A percentile compares a stretch with the other conserved stretches of the same genome.
Evolutionary conservation across 306 rosid species (phyloP).

Genomic region (Vachellia collinsii): DNA sequence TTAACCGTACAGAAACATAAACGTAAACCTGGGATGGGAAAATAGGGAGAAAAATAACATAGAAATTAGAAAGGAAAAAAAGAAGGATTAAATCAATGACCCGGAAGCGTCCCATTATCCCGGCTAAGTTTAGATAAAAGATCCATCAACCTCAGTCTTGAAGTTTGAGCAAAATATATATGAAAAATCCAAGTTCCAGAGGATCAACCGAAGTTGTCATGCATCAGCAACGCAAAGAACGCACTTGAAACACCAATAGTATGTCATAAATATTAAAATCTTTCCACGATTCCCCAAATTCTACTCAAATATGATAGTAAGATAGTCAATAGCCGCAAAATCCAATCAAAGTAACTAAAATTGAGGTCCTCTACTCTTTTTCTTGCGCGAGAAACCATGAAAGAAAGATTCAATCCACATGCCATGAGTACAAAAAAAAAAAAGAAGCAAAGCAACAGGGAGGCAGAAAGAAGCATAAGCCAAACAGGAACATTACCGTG

Average conservation of each 20-base stretch:
- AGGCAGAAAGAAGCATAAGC: not conserved
- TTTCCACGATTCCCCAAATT: not conserved
- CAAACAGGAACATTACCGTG: slow-evolving; percentile 52
- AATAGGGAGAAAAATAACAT: not conserved
- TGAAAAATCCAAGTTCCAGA: not conserved
- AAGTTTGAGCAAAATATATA: not conserved
- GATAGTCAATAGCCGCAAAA: not conserved
- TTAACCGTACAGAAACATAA: not conserved
- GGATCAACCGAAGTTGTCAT: not conserved
- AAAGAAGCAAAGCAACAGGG: no score
- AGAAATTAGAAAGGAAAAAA: no score
- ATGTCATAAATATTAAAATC: not conserved
- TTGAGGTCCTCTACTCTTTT: not conserved
- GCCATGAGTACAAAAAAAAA: no score
- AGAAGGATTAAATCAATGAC: not conserved
- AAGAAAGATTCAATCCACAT: not conserved
- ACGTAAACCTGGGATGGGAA: not conserved
- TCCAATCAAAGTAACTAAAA: not conserved
- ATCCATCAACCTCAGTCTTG: not conserved
- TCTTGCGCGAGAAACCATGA: not conserved
- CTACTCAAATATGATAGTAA: not conserved
- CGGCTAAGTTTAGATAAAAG: not conserved
- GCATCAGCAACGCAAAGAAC: not conserved
- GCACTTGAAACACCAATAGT: not conserved
- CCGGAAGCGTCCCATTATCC: no score